phyloP scores from a whole-genome alignment of 2,329 filamentous ascomycete genomes.

The Chrysosporium keratinophilum region DNA sequence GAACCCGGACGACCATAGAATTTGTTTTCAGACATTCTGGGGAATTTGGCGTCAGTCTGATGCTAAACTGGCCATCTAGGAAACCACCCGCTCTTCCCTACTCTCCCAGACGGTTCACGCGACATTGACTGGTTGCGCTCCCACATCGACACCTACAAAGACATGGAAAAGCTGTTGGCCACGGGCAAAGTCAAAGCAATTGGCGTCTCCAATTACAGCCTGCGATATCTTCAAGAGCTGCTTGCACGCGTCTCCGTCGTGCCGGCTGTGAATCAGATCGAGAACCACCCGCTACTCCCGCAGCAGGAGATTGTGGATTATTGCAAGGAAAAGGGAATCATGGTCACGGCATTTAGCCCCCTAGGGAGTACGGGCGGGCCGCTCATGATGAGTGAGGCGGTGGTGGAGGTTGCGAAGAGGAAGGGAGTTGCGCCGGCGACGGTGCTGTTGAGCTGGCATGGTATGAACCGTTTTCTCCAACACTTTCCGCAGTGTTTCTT shows the following conservation, averaged over 20 bases:
- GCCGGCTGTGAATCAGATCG: conserved; percentile 70
- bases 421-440: conserved; percentile 31
- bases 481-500: too few relatives aligned
- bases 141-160: conserved; percentile 67
- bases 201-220: conserved; percentile 51
- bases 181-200: conserved; percentile 48
- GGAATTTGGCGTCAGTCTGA: too few relatives aligned
- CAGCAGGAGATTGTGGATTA: conserved; percentile 45
- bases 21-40: not conserved
- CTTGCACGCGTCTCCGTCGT: conserved; percentile 48
- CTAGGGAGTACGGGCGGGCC: conserved; percentile 36
- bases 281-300: conserved; percentile 62
- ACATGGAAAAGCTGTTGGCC: conserved; percentile 50
- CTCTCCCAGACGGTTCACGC: conserved; percentile 59
- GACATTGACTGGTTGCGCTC: conserved; percentile 60
- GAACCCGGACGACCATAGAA: not conserved
- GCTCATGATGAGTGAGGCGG: conserved; percentile 33
- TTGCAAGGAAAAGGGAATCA: conserved; percentile 42
- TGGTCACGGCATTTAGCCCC: conserved; percentile 43
- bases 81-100: conserved; percentile 51
- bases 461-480: conserved; percentile 24
- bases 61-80: conserved; percentile 16
- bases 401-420: conserved; percentile 34
- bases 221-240: conserved; percentile 45
- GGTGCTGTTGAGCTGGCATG: conserved; percentile 37